phyloP scores from a whole-genome alignment of 768 basidiomycete species.

The Cantharellus anzutake region DNA sequence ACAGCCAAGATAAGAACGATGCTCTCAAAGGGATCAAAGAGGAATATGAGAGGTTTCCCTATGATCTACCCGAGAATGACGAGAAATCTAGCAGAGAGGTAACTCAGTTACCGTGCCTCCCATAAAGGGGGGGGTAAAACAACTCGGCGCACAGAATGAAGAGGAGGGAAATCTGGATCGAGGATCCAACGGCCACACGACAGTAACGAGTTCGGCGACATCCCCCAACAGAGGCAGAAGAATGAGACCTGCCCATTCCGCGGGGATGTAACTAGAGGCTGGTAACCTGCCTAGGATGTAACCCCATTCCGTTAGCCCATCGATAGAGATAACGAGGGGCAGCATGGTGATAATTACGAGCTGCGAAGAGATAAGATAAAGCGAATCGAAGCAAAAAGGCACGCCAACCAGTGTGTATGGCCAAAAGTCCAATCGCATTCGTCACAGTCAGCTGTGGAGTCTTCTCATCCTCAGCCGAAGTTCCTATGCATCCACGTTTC shows the following conservation, averaged over 20 bases:
- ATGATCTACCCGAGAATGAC: constrained; percentile 64
- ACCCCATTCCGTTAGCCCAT: constrained; percentile 34
- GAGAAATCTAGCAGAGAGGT: constrained; percentile 33
- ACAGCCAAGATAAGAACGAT: constrained; percentile 22
- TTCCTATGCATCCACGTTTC: too few species aligned
- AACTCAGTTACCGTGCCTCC: not conserved
- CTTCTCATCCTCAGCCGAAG: too few species aligned
- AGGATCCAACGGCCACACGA: constrained; percentile 44
- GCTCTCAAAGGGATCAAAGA: constrained; percentile 25
- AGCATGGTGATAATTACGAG: constrained; percentile 42
- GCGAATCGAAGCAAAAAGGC: constrained; percentile 40
- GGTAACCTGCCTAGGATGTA: too few species aligned
- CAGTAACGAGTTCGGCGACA: constrained; percentile 81
- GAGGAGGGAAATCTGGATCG: constrained; percentile 35
- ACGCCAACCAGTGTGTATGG: not conserved
- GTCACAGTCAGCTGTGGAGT: not conserved
- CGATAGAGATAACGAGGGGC: constrained; percentile 62
- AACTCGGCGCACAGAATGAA: constrained; percentile 48
- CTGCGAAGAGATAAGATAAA: constrained; percentile 25
- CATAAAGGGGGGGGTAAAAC: not conserved
- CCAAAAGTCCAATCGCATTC: not conserved
- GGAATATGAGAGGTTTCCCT: constrained; percentile 46
- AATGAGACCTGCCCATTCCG: constrained; percentile 66
- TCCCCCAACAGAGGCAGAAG: constrained; percentile 86
- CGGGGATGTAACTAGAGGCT: constrained; percentile 30